Base-by-base conservation (phyloP, 2,329 filamentous ascomycete genomes). In the Exophiala lecanii-corni region DNA sequence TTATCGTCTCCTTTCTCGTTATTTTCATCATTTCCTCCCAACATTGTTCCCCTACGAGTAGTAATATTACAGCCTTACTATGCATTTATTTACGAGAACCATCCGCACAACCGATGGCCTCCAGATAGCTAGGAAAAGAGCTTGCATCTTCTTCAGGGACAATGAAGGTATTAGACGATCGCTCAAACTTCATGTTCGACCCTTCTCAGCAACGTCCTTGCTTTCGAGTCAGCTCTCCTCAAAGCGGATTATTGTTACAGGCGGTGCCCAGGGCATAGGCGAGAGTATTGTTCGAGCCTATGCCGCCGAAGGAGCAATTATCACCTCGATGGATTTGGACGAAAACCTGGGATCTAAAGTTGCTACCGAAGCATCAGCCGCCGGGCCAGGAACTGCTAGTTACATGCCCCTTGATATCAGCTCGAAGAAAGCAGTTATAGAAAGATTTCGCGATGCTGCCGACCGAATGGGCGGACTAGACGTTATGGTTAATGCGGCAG, bases 241-340 rank as follows among this genome's bases (percentile, higher is more conserved):
- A n/a, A n/a, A n/a, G n/a, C n/a, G n/a, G n/a, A n/a, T 52, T 1
- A 45, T 52, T 5, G 30, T 52, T 9, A 52, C 50, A 3, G 50
- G 50, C 12, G 50, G 50, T 2, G 48, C 50, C 17, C 44, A 45
- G 13, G 67, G 67, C 13, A 65, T 70, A 41, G 67, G 65, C 9
- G 61, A 67, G 45, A 54, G 51, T 0, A 64, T 59, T 16, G 61
- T 65, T 0, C 51, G 61, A 3, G 59, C 59, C 4, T 69, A 67
- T 37, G 59, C 55, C 7, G 55, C 47, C 2, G 59, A 62, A 5
- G 66, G 66, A 7, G 64, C 66, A 2, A 68, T 60, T 42, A 64
- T 70, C 4, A 68, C 65, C 1, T 63, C 69, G 47, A 64, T 59
- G 19, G 50, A 53, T 12, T 9, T 53, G 3, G 23, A 48, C 12